Evolutionary conservation across 768 basidiomycete species (phyloP), one percentile per base, ranked within the genome.

Genomic region (Lactarius psammicola): DNA sequence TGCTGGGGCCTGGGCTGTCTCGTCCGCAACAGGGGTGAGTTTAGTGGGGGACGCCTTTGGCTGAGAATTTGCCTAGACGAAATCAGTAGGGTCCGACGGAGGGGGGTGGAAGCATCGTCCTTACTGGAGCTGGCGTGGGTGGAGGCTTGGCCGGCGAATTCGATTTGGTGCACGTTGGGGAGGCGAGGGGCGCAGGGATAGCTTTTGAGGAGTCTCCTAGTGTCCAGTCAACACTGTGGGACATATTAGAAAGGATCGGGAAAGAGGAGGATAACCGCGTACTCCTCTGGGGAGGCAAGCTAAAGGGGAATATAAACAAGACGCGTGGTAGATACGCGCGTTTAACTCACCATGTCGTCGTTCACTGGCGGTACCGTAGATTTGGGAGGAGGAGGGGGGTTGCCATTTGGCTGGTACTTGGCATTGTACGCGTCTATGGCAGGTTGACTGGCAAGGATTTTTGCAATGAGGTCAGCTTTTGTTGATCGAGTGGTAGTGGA

Each of bases 381-480:
- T 46, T 55, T 68, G 54, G 65, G 34, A 58, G 36, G 46, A 59
- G 61, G 55, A 26, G 71, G 56, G 11, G 64, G 11, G 13, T 58
- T 56, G 15, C 62, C 63, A 7, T 68, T 34, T 20, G 59, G 65
- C 4, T 65, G 64, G 36, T 74, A 66, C 36, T 72, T 70, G 31
- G 68, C 62, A 57, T 81, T 76, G 76, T 85, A 87, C 23, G 79
- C 78, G 40, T 80, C 77, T 56, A 84, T 73, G 1, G 88, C 88
- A 0, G 75, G 71, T 18, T 80, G 77, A 61, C 77, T 83, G 33
- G 83, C 83, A 55, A 84, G 74, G 63, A 90, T 86, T 69, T 82
- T 83, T 34, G 84, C 74, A 69, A 90, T 82, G 72, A 92, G 85
- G 70, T 89, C 89, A 0, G 77, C 72, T 75, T 90, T 92, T 72